Evolutionary conservation across 345 rosid species (phyloP).

Genomic region (Zanthoxylum bungeanum): DNA sequence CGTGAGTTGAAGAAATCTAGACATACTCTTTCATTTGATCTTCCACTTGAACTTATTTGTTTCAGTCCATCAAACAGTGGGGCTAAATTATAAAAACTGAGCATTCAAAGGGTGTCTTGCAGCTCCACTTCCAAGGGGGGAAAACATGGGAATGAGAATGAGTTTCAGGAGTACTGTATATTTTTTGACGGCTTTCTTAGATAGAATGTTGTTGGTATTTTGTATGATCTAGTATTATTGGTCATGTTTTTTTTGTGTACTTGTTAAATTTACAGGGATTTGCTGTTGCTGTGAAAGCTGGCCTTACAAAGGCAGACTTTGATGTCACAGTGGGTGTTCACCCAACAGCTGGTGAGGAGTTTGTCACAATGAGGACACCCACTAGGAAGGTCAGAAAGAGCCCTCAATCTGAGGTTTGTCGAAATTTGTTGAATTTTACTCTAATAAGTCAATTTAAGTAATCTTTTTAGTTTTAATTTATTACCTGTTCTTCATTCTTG

Average conservation of each 20-base stretch:
- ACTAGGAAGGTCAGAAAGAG: constrained; percentile 61
- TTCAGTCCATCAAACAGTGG: not conserved
- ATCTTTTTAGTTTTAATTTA: not conserved
- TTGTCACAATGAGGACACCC: constrained; percentile 89
- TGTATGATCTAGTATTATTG: not conserved
- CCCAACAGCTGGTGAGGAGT: constrained; percentile 89
- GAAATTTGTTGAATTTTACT: constrained; percentile 4
- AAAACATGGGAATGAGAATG: too few species aligned
- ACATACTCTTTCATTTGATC: not conserved
- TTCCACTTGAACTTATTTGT: not conserved
- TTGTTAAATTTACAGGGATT: constrained; percentile 57
- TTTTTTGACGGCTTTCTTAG: not conserved
- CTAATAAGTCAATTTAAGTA: not conserved
- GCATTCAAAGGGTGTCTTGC: not conserved
- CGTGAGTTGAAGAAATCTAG: not conserved
- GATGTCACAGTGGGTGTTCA: constrained; percentile 91
- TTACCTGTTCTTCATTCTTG: not conserved
- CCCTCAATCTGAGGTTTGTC: constrained; percentile 64
- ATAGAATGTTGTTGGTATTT: not conserved
- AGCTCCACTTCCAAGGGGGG: not conserved
- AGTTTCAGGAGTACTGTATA: not conserved
- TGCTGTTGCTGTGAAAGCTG: constrained; percentile 93
- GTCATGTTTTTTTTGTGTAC: not conserved
- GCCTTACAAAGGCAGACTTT: constrained; percentile 82
- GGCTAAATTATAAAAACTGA: not conserved